Evolutionary conservation across 2,329 filamentous ascomycete species (phyloP).

Genomic region (Elsinoe arachidis): DNA sequence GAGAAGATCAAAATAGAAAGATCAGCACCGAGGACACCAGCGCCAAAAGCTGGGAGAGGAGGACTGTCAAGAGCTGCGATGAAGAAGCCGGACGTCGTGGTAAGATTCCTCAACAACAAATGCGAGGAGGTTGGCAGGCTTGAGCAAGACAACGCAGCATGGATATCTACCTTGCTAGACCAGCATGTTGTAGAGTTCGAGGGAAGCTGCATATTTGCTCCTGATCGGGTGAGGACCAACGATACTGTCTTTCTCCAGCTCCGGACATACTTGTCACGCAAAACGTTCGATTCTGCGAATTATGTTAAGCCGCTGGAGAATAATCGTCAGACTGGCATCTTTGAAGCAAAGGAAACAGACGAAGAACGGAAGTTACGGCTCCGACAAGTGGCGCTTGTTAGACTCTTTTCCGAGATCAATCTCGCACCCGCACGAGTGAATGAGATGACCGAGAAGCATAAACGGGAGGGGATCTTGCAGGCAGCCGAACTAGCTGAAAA

Average conservation of each 20-base stretch:
- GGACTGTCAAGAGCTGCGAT: conserved; percentile 43
- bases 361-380: conserved; percentile 79
- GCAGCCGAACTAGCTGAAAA: conserved; percentile 85
- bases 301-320: conserved; percentile 56
- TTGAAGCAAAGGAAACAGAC: conserved; percentile 73
- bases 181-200: conserved; percentile 83
- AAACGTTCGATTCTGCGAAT: conserved; percentile 59
- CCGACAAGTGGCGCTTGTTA: conserved; percentile 79
- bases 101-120: conserved; percentile 72
- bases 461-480: conserved; percentile 72
- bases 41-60: conserved; percentile 33
- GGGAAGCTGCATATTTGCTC: conserved; percentile 79
- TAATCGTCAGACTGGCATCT: conserved; percentile 65
- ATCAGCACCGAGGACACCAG: conserved; percentile 58
- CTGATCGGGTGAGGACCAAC: conserved; percentile 75
- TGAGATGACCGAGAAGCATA: conserved; percentile 64
- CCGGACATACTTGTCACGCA: conserved; percentile 63
- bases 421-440: conserved; percentile 68
- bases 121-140: conserved; percentile 81
- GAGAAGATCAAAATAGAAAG: conserved; percentile 82
- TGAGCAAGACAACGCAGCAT: conserved; percentile 76
- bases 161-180: conserved; percentile 88
- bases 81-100: conserved; percentile 73
- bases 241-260: conserved; percentile 93
- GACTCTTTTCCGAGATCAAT: conserved; percentile 81